These are phyloP conservation scores for Fusarium albosuccineum DNA, from an alignment of 2,329 filamentous ascomycete species.

Conservation along the genomic window DNA sequence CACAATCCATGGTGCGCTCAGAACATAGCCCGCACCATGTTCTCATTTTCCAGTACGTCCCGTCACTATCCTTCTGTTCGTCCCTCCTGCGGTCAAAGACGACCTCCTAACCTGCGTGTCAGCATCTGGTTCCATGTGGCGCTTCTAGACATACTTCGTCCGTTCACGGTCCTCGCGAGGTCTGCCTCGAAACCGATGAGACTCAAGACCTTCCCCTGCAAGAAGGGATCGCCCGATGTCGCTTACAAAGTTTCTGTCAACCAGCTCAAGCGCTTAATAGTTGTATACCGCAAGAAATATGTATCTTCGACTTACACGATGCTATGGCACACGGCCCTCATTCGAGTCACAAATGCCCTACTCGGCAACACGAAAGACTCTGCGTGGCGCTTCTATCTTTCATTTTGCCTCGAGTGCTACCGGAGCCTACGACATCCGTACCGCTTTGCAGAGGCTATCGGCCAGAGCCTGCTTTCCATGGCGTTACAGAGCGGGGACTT, in stretches of 20 bases:
- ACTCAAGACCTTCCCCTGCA: slow-evolving; percentile 49
- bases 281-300: slow-evolving; percentile 52
- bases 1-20: slow-evolving; percentile 41
- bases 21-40: slow-evolving; percentile 51
- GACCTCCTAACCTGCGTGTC: slow-evolving; percentile 2
- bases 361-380: slow-evolving; percentile 47
- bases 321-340: slow-evolving; percentile 57
- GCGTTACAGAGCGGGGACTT: slow-evolving; percentile 51
- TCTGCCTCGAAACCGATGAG: slow-evolving; percentile 1
- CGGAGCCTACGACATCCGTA: slow-evolving; percentile 51
- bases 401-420: slow-evolving; percentile 56
- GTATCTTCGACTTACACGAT: slow-evolving; percentile 52
- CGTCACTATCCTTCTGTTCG: not conserved
- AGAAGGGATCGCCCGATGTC: slow-evolving; percentile 44
- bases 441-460: slow-evolving; percentile 52
- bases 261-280: slow-evolving; percentile 55
- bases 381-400: slow-evolving; percentile 53
- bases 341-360: slow-evolving; percentile 56
- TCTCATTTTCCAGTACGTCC: slow-evolving; percentile 53
- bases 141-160: slow-evolving; percentile 54
- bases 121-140: slow-evolving; percentile 58
- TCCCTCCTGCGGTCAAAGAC: not conserved
- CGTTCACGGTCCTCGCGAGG: slow-evolving; percentile 29
- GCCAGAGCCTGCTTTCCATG: slow-evolving; percentile 53
- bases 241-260: slow-evolving; percentile 52